Base-by-base conservation (phyloP, 805 yeast species). In the Cyberlindnera galapagoensis region DNA sequence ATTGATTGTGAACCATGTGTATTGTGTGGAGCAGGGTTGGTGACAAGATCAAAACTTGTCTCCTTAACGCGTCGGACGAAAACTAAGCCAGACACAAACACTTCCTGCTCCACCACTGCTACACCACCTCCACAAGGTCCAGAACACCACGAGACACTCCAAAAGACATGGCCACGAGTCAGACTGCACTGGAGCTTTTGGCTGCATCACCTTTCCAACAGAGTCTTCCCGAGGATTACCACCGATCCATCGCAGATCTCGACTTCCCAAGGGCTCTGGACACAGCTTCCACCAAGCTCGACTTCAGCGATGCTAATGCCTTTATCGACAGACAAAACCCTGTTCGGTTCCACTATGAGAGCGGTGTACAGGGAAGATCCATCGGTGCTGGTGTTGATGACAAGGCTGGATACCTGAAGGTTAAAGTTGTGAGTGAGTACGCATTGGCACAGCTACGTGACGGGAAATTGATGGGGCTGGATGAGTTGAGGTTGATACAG, bases 161-260 rank as follows among this genome's bases (percentile, higher is more conserved):
- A n/a, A n/a, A n/a, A n/a, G n/a, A n/a, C n/a, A n/a, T n/a, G n/a
- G n/a, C n/a, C n/a, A n/a, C n/a, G n/a, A n/a, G n/a, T n/a, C n/a
- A 11, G 13, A 20, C 29, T 2, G 28, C 28, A 7, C 11, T 31
- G 8, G 23, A 20, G 15, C 39, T 40, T 14, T 30, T 40, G 41
- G 38, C 27, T 3, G 29, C 31, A 21, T 38, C 52, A 0, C 54
- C 54, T 1, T 49, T 47, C 35, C 44, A 43, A 21, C 24, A 31
- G 18, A 30, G 46, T 5, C 41, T 47, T 12, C 33, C 46, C 1
- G 26, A 28, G 6, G 34, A 34, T 10, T 34, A 38, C 26, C 28
- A 30, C 12, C 25, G 33, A 1, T 26, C 27, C 3, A 17, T 31
- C 7, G 24, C 26, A 7, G 21, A 31, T 5, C 26, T 38, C 19